phyloP scores from a whole-genome alignment of 345 rosid genomes.

The Boechera stricta region DNA sequence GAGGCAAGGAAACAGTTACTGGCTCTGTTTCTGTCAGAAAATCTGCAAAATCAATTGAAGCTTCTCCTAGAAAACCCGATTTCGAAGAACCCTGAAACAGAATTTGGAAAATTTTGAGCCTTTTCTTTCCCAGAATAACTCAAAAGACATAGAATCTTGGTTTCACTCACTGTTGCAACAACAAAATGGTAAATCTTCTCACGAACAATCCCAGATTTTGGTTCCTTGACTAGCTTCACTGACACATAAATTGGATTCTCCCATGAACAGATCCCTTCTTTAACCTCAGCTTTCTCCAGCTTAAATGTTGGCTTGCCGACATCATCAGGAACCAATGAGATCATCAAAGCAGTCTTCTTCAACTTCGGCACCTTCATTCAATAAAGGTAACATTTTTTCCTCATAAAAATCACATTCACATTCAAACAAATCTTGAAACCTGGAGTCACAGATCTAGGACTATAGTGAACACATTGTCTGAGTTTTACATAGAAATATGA shows the following conservation, averaged over 20 bases:
- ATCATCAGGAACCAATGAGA: slow-evolving; percentile 91
- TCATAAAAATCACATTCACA: not conserved
- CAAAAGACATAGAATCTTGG: slow-evolving; percentile 4
- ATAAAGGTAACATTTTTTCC: slow-evolving; percentile 24
- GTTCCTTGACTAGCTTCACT: slow-evolving; percentile 65
- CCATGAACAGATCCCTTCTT: slow-evolving; percentile 88
- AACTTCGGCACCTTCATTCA: slow-evolving; percentile 69
- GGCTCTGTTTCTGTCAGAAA: slow-evolving; percentile 68
- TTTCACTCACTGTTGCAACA: slow-evolving; percentile 68
- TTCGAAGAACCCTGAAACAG: slow-evolving; percentile 80
- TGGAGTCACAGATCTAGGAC: slow-evolving; percentile 34
- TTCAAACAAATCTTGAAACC: slow-evolving; percentile 3
- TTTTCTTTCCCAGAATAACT: slow-evolving; percentile 6
- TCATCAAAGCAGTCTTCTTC: slow-evolving; percentile 78
- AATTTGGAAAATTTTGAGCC: not conserved
- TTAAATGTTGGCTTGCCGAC: slow-evolving; percentile 84
- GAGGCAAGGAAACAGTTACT: slow-evolving; percentile 79
- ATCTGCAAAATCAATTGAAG: slow-evolving; percentile 91
- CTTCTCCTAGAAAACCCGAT: slow-evolving; percentile 85
- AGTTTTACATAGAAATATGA: not conserved
- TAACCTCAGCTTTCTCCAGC: slow-evolving; percentile 70
- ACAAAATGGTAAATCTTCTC: slow-evolving; percentile 88
- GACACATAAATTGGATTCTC: slow-evolving; percentile 81
- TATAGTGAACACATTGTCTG: slow-evolving; percentile 24
- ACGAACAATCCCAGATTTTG: slow-evolving; percentile 72